Evolutionary conservation across 2,329 filamentous ascomycete genomes (phyloP).

Genomic region (Diaporthe nobilis): DNA sequence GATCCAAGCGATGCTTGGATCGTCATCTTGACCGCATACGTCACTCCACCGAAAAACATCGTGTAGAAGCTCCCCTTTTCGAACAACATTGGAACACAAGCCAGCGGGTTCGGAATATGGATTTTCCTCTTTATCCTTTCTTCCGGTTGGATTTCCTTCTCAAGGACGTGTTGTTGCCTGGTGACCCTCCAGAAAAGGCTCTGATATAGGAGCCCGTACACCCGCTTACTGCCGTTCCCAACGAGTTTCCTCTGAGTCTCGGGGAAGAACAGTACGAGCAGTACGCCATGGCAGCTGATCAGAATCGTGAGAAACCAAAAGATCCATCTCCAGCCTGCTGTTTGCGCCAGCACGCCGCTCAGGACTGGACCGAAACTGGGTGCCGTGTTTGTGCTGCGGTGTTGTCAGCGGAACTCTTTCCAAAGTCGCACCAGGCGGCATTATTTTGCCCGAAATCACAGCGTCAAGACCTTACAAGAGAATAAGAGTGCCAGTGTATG

Average conservation of each 20-base stretch:
- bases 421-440: no score
- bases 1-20: conserved; percentile 46
- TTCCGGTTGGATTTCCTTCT: not conserved
- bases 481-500: not conserved
- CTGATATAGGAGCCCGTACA: conserved; percentile 7
- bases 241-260: conserved; percentile 52
- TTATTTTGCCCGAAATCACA: no score
- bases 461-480: not conserved
- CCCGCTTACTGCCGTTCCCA: conserved; percentile 47
- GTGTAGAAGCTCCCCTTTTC: conserved; percentile 43
- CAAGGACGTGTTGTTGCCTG: not conserved
- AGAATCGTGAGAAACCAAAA: conserved; percentile 57
- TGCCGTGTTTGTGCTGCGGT: not conserved
- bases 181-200: conserved; percentile 14
- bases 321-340: conserved; percentile 54
- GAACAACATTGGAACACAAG: conserved; percentile 41
- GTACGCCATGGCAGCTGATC: conserved; percentile 44
- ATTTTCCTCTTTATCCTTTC: not conserved
- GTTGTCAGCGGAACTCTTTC: not conserved
- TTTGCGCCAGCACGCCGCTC: conserved; percentile 52
- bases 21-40: conserved; percentile 45
- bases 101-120: conserved; percentile 42
- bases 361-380: conserved; percentile 50
- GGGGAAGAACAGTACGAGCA: conserved; percentile 46
- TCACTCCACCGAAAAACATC: conserved; percentile 37